phyloP scores from a whole-genome alignment of 495 filamentous ascomycete species.

The Aspergillus mulundensis region DNA sequence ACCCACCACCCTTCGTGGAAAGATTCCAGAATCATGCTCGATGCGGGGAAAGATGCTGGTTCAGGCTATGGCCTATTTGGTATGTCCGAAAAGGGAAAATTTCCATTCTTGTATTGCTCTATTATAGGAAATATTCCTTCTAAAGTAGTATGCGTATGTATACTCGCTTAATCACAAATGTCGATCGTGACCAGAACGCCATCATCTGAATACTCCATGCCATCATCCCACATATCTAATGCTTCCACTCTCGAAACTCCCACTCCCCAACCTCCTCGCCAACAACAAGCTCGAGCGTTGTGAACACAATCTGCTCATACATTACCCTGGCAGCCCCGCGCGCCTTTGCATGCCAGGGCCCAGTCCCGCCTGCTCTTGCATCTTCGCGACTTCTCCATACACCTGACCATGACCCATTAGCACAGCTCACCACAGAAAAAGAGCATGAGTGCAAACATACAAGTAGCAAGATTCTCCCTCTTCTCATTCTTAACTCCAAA shows the following conservation, averaged over 20 bases:
- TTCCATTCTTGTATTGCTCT: neutral
- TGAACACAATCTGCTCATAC: constrained; percentile 53
- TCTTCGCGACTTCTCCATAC: constrained; percentile 70
- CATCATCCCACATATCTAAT: constrained; percentile 4
- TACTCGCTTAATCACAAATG: neutral
- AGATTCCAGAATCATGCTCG: neutral
- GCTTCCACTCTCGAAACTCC: constrained; percentile 57
- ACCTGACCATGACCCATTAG: constrained; percentile 27
- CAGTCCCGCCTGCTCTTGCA: constrained; percentile 62
- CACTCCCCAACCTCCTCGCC: constrained; percentile 52
- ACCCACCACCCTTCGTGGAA: constrained; percentile 15
- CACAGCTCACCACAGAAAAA: neutral
- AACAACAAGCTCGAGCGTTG: constrained; percentile 59
- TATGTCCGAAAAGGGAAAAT: neutral
- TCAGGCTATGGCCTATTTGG: neutral
- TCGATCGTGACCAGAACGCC: neutral
- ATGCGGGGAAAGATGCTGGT: neutral
- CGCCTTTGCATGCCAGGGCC: constrained; percentile 49
- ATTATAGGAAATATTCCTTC: neutral
- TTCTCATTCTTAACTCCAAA: constrained; percentile 64
- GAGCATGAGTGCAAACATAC: constrained; percentile 34
- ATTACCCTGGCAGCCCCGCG: constrained; percentile 31
- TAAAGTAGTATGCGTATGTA: neutral
- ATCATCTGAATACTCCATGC: neutral
- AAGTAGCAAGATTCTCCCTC: constrained; percentile 69